Conservation (phyloP, 192 early-diverging fungal species). For the Coemansia sp. region DNA sequence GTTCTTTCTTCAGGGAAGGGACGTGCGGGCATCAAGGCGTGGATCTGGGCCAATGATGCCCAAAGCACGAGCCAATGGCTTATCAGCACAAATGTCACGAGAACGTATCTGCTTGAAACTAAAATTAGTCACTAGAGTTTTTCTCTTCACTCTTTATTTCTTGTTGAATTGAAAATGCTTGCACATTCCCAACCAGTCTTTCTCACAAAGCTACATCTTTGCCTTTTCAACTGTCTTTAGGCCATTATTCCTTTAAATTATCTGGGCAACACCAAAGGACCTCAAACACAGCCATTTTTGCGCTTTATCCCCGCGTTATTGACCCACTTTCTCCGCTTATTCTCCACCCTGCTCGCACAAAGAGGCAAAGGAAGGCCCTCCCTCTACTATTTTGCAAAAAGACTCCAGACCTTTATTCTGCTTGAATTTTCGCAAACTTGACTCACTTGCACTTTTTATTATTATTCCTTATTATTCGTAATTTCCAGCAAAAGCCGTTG, state of each 20-base stretch:
- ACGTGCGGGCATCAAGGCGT: too few species aligned
- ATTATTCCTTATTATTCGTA: neutral
- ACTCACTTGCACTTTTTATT: neutral
- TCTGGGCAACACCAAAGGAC: conserved; percentile 3
- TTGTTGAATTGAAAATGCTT: neutral
- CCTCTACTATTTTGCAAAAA: neutral
- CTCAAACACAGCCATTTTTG: neutral
- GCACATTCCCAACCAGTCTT: neutral
- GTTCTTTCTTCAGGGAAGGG: too few species aligned
- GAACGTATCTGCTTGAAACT: neutral
- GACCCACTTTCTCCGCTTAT: neutral
- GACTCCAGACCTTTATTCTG: neutral
- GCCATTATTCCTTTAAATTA: neutral
- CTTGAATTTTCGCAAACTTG: neutral
- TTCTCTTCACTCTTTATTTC: neutral
- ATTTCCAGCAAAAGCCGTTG: neutral
- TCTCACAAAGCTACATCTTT: neutral
- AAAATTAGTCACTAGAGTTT: neutral
- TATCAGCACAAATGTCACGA: neutral
- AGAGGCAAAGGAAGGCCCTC: too few species aligned
- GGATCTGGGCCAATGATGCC: neutral
- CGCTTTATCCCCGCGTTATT: conserved; percentile 1
- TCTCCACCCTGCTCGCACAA: neutral
- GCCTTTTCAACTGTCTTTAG: neutral
- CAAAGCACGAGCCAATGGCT: neutral